Evolutionary conservation across 1,284 basidiomycete genomes (phyloP).

Genomic region (Fomitopsis pinicola): DNA sequence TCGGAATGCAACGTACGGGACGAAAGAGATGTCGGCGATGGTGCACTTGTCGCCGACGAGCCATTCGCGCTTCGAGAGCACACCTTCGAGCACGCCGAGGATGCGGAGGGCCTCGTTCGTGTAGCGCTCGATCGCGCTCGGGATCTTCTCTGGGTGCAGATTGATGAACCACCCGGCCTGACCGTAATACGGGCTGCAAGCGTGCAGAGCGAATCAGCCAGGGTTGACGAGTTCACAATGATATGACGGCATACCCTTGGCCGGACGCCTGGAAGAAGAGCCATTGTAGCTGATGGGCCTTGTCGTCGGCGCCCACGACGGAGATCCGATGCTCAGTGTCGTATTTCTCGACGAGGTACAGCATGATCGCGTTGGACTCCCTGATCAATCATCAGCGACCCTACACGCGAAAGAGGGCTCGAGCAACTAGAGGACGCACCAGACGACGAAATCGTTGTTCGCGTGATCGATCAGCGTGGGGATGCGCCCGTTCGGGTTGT

Average conservation of each 20-base stretch:
- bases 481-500: slow-evolving; percentile 9
- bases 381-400: slow-evolving; percentile 3
- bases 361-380: slow-evolving; percentile 27
- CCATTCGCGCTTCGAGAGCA: slow-evolving; percentile 16
- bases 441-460: slow-evolving; percentile 6
- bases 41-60: slow-evolving; percentile 15
- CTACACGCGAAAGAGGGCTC: not conserved
- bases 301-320: slow-evolving; percentile 12
- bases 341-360: slow-evolving; percentile 23
- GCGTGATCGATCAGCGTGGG: slow-evolving; percentile 6
- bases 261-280: slow-evolving; percentile 22
- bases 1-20: slow-evolving; percentile 9
- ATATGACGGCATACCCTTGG: slow-evolving; percentile 12
- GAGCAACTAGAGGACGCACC: not conserved
- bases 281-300: slow-evolving; percentile 17
- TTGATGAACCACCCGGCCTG: slow-evolving; percentile 23
- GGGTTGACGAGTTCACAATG: no score
- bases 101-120: slow-evolving; percentile 26
- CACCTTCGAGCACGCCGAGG: slow-evolving; percentile 25
- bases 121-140: slow-evolving; percentile 26
- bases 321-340: slow-evolving; percentile 10
- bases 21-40: slow-evolving; percentile 15
- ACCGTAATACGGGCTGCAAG: slow-evolving; percentile 16
- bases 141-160: slow-evolving; percentile 20
- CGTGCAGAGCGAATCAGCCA: not conserved